Evolutionary conservation across 768 basidiomycete genomes (phyloP), one percentile per base, ranked within the genome.

Genomic region (Leccinum fibrillosum): DNA sequence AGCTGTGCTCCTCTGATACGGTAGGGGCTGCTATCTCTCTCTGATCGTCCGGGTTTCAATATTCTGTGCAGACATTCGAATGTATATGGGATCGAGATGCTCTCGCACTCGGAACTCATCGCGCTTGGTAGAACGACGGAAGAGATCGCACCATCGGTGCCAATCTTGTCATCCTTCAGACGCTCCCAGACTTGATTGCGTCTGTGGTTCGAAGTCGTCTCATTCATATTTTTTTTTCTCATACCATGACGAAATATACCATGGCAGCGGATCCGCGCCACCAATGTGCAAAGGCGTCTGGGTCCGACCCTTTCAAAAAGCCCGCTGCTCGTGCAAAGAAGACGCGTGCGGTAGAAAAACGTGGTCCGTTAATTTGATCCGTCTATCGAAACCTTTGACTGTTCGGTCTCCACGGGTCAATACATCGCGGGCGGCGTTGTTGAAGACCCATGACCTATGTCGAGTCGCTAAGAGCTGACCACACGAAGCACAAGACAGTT

Each of bases 71-170:
- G 92, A 26, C 83, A 86, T 70, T 88, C 94, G 5, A 97, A 98
- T 69, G 97, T 99, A 5, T 98, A 99, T 73, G 97, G 97, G 21
- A 99, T 99, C 70, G 97, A 99, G 77, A 99, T 98, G 97, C 96
- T 97, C 30, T 93, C 94, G 4, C 86, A 92, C n/a, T 75, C 79
- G 35, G 96, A 98, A 69, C 87, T 98, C 30, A 94, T 98, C 52
- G 96, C 94, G 0, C 78, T 94, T 71, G 83, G 80, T 35, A 85
- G 93, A 51, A 83, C 85, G 53, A 82, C 81, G 11, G 78, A 82
- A 23, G 82, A 86, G 59, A 87, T 98, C 60, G 89, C 93, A 3
- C 84, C 54, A 97, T 98, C 60, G 94, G 94, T 47, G 97, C 95
- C 10, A 96, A 99, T 75, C 82, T 96, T 39, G 90, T 94, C 72